A percentile compares a stretch with the other conserved stretches of the same genome.
phyloP scores from a whole-genome alignment of 768 basidiomycete species.

The Boletus pseudo-olivaceus region DNA sequence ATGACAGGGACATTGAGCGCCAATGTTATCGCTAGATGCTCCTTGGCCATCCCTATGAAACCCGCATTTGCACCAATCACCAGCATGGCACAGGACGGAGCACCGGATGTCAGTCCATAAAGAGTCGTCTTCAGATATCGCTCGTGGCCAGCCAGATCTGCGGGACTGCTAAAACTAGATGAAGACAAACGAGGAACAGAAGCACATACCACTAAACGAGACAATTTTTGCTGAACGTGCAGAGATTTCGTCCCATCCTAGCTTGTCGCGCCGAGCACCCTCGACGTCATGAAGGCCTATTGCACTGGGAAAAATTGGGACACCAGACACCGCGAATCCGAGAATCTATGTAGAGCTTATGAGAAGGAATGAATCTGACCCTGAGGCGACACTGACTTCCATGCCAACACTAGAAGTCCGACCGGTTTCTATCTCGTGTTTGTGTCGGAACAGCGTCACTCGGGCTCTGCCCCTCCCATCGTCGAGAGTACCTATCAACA shows the following conservation, averaged over 20 bases:
- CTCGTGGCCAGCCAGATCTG: constrained; percentile 95
- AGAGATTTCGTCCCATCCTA: constrained; percentile 96
- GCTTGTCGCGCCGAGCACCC: constrained; percentile 73
- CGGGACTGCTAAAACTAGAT: not conserved
- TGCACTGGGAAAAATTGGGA: constrained; percentile 72
- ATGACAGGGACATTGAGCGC: constrained; percentile 92
- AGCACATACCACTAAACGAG: constrained; percentile 73
- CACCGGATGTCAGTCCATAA: constrained; percentile 91
- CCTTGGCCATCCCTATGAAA: constrained; percentile 89
- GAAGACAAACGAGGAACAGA: not conserved
- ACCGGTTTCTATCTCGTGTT: constrained; percentile 96
- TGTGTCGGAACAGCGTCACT: constrained; percentile 90
- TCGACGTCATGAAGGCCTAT: constrained; percentile 56
- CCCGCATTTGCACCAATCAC: constrained; percentile 97
- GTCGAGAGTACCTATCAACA: constrained; percentile 59
- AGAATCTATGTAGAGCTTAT: constrained; percentile 56
- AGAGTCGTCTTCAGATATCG: constrained; percentile 89
- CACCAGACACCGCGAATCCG: constrained; percentile 76
- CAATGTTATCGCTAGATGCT: constrained; percentile 92
- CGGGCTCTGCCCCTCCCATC: constrained; percentile 81
- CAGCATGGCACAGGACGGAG: constrained; percentile 87
- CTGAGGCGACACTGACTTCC: constrained; percentile 61
- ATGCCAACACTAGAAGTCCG: constrained; percentile 95
- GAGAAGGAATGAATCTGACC: not conserved
- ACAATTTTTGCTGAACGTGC: constrained; percentile 86